A percentile compares a stretch with the other conserved stretches of the same genome.
phyloP scores from a whole-genome alignment of 1,284 basidiomycete genomes.

The Acaromyces ingoldii region DNA sequence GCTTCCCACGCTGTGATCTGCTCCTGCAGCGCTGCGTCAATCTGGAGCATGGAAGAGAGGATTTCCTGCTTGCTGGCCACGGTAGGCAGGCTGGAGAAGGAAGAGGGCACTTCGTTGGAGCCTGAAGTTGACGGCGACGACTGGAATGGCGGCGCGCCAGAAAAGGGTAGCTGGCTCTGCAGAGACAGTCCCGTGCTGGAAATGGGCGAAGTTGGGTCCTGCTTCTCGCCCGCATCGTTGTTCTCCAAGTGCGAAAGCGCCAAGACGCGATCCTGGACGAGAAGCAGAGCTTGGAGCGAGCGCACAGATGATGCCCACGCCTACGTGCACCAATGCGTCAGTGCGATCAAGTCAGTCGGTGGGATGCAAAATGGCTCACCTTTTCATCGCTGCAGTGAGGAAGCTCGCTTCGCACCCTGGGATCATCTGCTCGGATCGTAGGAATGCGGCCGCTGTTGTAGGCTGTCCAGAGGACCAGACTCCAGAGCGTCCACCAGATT shows the following conservation, averaged over 20 bases:
- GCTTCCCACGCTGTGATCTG: conserved; percentile 30
- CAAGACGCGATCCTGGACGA: conserved; percentile 39
- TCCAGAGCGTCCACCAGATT: conserved; percentile 45
- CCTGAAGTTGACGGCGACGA: too few species aligned
- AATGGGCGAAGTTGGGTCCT: too few species aligned
- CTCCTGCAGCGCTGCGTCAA: conserved; percentile 34
- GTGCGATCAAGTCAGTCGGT: neutral
- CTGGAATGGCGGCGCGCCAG: too few species aligned
- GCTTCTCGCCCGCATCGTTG: neutral
- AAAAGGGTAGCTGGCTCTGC: too few species aligned
- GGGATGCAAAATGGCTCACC: neutral
- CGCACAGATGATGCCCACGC: conserved; percentile 33
- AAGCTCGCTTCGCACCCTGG: conserved; percentile 40
- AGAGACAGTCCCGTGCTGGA: too few species aligned
- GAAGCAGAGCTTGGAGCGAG: conserved; percentile 35
- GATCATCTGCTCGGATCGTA: conserved; percentile 44
- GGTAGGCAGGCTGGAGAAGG: conserved; percentile 24
- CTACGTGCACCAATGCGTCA: neutral
- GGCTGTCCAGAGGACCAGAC: conserved; percentile 32
- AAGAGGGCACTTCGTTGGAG: conserved; percentile 15
- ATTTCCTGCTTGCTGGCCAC: conserved; percentile 32
- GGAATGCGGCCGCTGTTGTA: conserved; percentile 43
- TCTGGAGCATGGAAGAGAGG: conserved; percentile 37
- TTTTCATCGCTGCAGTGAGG: conserved; percentile 18
- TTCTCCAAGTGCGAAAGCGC: conserved; percentile 29